Percentiles rank a stretch among this genome's conserved stretches.
Evolutionary conservation across 2,329 filamentous ascomycete species (phyloP).

Genomic region (Diaporthe ampelina): DNA sequence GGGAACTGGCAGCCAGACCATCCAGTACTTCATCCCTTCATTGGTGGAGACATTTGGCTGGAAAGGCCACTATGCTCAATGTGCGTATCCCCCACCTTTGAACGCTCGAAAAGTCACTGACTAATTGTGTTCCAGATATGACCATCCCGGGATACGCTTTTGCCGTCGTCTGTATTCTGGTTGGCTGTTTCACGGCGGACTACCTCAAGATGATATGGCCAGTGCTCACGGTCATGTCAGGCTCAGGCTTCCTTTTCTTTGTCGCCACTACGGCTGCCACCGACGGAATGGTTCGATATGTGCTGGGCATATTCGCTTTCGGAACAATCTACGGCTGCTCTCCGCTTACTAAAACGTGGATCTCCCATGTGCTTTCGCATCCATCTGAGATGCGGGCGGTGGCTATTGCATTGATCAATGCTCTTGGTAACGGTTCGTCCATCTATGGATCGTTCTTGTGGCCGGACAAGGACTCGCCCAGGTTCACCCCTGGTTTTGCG

Average conservation of each 20-base stretch:
- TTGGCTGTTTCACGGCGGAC: slow-evolving; percentile 1
- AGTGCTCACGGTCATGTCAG: background rate
- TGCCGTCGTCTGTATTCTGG: background rate
- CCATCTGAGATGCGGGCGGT: slow-evolving; percentile 6
- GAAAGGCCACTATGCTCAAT: slow-evolving; percentile 39
- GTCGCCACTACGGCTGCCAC: slow-evolving; percentile 1
- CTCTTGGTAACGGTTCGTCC: background rate
- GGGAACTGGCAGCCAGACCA: slow-evolving; percentile 48
- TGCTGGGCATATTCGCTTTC: background rate
- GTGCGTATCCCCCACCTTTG: background rate
- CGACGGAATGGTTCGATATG: background rate
- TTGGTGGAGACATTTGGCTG: slow-evolving; percentile 50
- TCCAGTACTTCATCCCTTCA: slow-evolving; percentile 52
- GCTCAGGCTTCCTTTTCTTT: slow-evolving; percentile 9
- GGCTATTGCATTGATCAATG: slow-evolving; percentile 3
- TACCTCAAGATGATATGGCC: slow-evolving; percentile 19
- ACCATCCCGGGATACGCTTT: slow-evolving; percentile 5
- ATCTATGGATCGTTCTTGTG: slow-evolving; percentile 15
- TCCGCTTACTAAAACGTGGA: slow-evolving; percentile 7
- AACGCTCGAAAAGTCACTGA: background rate
- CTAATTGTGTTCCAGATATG: background rate
- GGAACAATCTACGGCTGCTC: slow-evolving; percentile 13
- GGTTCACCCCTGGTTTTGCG: slow-evolving; percentile 20
- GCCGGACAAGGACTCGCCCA: slow-evolving; percentile 7
- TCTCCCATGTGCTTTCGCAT: slow-evolving; percentile 2